Evolutionary conservation across 768 basidiomycete genomes (phyloP).

Genomic region (Sutorius australiensis): DNA sequence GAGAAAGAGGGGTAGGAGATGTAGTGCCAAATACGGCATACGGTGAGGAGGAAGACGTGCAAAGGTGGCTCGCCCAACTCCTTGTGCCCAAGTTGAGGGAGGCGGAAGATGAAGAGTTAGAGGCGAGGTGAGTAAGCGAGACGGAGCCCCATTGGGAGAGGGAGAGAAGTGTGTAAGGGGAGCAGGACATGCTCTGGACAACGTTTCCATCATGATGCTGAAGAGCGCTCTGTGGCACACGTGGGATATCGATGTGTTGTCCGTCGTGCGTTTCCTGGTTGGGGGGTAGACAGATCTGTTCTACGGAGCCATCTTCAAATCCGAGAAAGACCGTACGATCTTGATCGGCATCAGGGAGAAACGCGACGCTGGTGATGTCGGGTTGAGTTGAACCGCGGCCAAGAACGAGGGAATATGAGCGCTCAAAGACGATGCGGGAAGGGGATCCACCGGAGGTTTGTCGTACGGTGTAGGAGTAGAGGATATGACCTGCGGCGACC

Average conservation of each 20-base stretch:
- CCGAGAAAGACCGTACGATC: conserved; percentile 51
- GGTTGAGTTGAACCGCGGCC: conserved; percentile 28
- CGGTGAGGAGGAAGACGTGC: conserved; percentile 45
- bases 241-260: conserved; percentile 21
- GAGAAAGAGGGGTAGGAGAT: conserved; percentile 49
- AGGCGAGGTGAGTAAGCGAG: conserved; percentile 33
- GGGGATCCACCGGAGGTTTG: conserved; percentile 25
- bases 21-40: conserved; percentile 71
- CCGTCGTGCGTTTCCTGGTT: conserved; percentile 1
- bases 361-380: conserved; percentile 55
- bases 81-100: conserved; percentile 46
- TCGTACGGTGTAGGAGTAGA: conserved; percentile 58
- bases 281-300: conserved; percentile 40
- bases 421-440: conserved; percentile 48
- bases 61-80: conserved; percentile 64
- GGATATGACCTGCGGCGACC: conserved; percentile 53
- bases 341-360: conserved; percentile 41
- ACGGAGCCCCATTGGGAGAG: conserved; percentile 56
- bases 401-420: conserved; percentile 38
- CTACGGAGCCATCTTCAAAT: conserved; percentile 56
- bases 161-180: conserved; percentile 45
- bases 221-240: conserved; percentile 20
- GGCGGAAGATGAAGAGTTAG: conserved; percentile 16
- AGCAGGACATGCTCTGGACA: conserved; percentile 54
- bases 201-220: conserved; percentile 42